Evolutionary conservation across 441 rosid species (phyloP), one percentile per base, ranked within the genome.

Genomic region (Eutrema salsugineum): DNA sequence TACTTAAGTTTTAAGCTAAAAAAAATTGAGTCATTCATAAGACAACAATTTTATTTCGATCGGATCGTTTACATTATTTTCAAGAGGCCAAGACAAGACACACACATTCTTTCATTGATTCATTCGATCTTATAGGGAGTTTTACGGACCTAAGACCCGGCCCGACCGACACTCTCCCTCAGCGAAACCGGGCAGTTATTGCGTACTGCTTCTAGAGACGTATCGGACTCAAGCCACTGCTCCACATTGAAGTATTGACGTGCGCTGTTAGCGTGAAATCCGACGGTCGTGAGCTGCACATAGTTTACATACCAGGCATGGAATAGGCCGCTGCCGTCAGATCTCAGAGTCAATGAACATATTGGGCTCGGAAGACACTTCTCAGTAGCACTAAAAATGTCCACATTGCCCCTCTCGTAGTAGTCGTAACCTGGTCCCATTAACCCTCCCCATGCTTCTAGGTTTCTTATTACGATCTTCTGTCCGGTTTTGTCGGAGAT

Each of bases 261-360:
- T 3, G 70, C 8, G 48, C 93, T 87, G 0, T 42, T 3, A 1
- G 32, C 12, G 49, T 91, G 90, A 33, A 78, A 76, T 17, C 86
- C 86, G 0, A 88, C 82, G 11, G 83, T 39, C 0, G 86, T 81
- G 19, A 86, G 82, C 77, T 91, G 89, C 24, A 89, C 87, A 71
- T 91, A 91, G 73, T 89, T 84, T 54, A 81, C 76, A 82, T 84
- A 88, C 97, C 91, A 88, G 0, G 87, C 92, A 44, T 83, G 89
- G 72, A 83, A 84, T 0, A 20, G 8, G 0, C 96, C 93, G 1
- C 83, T 80, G 3, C 88, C 93, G 32, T 88, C 92, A 1, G 94
- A 85, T 43, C 82, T 85, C 7, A 91, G 76, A 79, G 79, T 91
- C 72, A 91, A 12, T 7, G 87, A 85, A 50, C 97, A 89, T 7